These are phyloP conservation scores for Penicillium bialowiezense DNA, from an alignment of 495 filamentous ascomycete species.

Conservation along the genomic window DNA sequence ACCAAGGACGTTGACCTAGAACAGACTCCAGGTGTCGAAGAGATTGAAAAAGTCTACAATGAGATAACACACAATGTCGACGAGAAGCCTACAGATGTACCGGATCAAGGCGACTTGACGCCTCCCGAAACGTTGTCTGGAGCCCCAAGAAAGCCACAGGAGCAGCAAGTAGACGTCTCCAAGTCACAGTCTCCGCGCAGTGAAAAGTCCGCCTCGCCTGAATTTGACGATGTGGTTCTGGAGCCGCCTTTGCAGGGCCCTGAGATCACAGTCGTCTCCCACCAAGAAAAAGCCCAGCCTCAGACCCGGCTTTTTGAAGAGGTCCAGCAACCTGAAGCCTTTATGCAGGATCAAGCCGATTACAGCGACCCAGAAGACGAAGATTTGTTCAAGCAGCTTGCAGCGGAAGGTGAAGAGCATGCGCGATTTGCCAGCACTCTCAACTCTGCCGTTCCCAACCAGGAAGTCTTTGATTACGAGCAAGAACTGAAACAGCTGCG, in stretches of 20 bases:
- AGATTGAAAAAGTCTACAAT: background rate
- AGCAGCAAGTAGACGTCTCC: background rate
- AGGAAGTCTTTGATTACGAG: conserved; percentile 77
- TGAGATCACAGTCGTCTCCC: conserved; percentile 21
- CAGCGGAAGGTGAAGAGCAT: conserved; percentile 87
- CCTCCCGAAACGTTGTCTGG: background rate
- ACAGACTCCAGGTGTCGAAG: background rate
- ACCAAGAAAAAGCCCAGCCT: background rate
- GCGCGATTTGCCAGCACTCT: conserved; percentile 84
- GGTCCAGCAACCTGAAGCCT: conserved; percentile 20
- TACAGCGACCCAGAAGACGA: conserved; percentile 90
- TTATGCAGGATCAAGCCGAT: conserved; percentile 42
- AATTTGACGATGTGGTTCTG: conserved; percentile 49
- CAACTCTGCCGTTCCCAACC: conserved; percentile 57
- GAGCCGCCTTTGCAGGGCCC: conserved; percentile 3
- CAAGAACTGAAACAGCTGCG: conserved; percentile 81
- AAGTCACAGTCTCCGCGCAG: background rate
- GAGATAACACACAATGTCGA: background rate
- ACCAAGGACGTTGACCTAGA: background rate
- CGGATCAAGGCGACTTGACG: background rate
- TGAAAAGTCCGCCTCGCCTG: conserved; percentile 46
- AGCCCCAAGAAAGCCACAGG: background rate
- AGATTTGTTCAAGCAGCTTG: conserved; percentile 79
- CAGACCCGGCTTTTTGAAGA: conserved; percentile 16
- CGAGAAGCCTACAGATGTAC: background rate